Conservation (phyloP, 805 yeast genomes). For the Kuraishia ogatae region DNA sequence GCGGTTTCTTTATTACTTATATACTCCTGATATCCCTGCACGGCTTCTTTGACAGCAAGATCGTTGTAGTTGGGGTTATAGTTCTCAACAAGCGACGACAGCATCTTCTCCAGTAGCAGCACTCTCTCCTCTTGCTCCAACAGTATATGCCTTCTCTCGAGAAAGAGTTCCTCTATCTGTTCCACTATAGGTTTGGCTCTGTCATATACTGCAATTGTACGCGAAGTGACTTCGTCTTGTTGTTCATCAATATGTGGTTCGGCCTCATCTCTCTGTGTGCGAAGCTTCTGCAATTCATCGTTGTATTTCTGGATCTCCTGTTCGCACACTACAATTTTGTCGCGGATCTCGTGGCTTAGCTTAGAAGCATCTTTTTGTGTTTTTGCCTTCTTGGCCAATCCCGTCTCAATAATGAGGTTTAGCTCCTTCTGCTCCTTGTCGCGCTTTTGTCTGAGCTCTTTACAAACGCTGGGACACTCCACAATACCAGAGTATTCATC, state of each 20-base stretch:
- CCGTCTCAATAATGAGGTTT: constrained; percentile 18
- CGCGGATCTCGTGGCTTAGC: constrained; percentile 9
- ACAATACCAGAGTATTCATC: constrained; percentile 51
- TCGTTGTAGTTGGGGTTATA: constrained; percentile 85
- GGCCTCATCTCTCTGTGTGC: constrained; percentile 14
- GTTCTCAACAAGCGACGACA: constrained; percentile 39
- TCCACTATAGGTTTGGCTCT: neutral
- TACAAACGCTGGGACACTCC: constrained; percentile 51
- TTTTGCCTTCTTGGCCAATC: constrained; percentile 23
- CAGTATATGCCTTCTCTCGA: neutral
- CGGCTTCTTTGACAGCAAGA: constrained; percentile 71
- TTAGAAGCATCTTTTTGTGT: constrained; percentile 21
- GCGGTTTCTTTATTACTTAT: constrained; percentile 26
- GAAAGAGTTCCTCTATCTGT: neutral
- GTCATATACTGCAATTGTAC: neutral
- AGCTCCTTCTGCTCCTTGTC: constrained; percentile 11
- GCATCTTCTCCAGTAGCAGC: constrained; percentile 31
- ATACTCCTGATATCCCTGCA: constrained; percentile 43
- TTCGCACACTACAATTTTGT: constrained; percentile 7
- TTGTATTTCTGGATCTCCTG: neutral
- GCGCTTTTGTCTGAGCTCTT: constrained; percentile 35
- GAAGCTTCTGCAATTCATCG: constrained; percentile 13
- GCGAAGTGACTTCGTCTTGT: neutral
- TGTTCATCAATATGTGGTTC: neutral
- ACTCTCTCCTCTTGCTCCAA: constrained; percentile 15